phyloP scores from a whole-genome alignment of 78 protist species.

The slime mould (Dictyostelium discoideum) region DNA sequence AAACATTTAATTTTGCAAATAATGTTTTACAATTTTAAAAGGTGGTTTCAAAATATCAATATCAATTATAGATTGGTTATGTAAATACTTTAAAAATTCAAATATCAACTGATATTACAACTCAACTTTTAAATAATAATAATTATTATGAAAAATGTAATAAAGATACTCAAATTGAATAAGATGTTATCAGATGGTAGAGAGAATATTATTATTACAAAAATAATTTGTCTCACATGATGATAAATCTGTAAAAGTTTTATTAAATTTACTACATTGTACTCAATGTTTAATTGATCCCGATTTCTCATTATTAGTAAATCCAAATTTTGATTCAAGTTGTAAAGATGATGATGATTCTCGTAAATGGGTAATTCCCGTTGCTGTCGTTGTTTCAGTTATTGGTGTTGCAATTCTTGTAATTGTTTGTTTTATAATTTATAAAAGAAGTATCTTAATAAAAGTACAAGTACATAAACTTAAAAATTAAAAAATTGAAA shows the following conservation, averaged over 20 bases:
- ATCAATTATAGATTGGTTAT: neutral
- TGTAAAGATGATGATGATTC: neutral
- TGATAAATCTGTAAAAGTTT: neutral
- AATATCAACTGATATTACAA: neutral
- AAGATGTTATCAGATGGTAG: slow-evolving; percentile 40
- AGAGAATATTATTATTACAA: neutral
- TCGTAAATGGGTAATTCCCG: slow-evolving; percentile 18
- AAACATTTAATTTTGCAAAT: neutral
- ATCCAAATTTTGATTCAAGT: no score
- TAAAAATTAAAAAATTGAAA: neutral
- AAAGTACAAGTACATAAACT: neutral
- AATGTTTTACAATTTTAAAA: neutral
- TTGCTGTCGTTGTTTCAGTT: neutral
- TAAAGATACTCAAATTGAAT: neutral
- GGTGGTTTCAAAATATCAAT: neutral
- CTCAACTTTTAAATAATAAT: neutral
- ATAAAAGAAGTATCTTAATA: neutral
- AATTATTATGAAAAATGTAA: neutral
- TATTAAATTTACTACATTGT: neutral
- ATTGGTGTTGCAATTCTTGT: neutral
- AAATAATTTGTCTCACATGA: neutral
- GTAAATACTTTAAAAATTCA: slow-evolving; percentile 8
- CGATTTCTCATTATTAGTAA: neutral
- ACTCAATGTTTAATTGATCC: slow-evolving; percentile 1
- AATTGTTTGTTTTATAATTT: neutral